phyloP scores from a whole-genome alignment of 164 flowering plant genomes.

The Amborella trichopoda region DNA sequence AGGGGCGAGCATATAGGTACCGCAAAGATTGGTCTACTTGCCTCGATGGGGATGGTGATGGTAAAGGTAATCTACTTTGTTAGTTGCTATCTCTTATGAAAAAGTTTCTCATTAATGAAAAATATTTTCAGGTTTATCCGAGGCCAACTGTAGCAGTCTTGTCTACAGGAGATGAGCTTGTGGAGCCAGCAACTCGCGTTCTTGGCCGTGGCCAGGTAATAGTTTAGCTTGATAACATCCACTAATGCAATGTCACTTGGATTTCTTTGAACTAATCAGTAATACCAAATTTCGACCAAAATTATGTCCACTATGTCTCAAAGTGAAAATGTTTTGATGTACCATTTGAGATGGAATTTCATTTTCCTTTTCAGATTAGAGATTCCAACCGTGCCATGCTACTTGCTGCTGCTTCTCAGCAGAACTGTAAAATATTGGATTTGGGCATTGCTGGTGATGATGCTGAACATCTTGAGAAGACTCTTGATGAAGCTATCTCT shows the following conservation, averaged over 20 bases:
- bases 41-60: slow-evolving; percentile 54
- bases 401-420: slow-evolving; percentile 72
- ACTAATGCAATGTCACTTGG: no score
- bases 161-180: slow-evolving; percentile 96
- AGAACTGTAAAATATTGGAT: slow-evolving; percentile 65
- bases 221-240: background rate
- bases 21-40: slow-evolving; percentile 86
- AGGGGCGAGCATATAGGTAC: slow-evolving; percentile 64
- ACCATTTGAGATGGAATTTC: no score
- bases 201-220: slow-evolving; percentile 85
- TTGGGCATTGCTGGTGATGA: slow-evolving; percentile 87
- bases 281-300: no score
- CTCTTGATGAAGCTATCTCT: slow-evolving; percentile 45
- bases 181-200: slow-evolving; percentile 50
- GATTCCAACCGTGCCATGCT: slow-evolving; percentile 94
- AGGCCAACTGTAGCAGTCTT: slow-evolving; percentile 80
- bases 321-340: no score
- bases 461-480: slow-evolving; percentile 45
- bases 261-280: no score
- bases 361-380: slow-evolving; percentile 52
- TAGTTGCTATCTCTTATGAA: background rate
- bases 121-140: slow-evolving; percentile 50
- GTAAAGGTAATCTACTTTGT: slow-evolving; percentile 55
- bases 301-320: no score
- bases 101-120: background rate